Conservation (phyloP, 1,139 yeast species). For the Groenewaldozyma auringiensis region DNA sequence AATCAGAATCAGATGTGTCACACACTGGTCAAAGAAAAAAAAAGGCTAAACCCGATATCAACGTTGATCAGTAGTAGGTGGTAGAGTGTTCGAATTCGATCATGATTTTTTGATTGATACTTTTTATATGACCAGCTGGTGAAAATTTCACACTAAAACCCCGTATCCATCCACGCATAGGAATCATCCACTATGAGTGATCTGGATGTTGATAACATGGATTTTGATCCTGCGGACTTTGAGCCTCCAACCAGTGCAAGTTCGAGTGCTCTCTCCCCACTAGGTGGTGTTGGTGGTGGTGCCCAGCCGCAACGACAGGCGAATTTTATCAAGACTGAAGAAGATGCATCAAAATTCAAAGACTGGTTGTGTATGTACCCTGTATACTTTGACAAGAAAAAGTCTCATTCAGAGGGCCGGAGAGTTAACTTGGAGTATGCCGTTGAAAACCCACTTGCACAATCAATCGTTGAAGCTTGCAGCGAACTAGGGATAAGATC, state of each 20-base stretch:
- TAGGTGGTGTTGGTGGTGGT: background rate
- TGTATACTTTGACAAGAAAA: conserved; percentile 75
- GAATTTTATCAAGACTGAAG: conserved; percentile 2
- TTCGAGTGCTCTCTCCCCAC: background rate
- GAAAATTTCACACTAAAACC: too few species aligned
- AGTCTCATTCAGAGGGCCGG: conserved; percentile 77
- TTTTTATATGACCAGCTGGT: too few species aligned
- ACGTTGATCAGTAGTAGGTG: too few species aligned
- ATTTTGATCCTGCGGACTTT: conserved; percentile 85
- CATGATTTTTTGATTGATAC: too few species aligned
- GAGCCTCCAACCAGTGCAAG: conserved; percentile 47
- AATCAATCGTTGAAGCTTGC: conserved; percentile 62
- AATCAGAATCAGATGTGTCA: too few species aligned
- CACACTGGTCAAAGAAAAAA: too few species aligned
- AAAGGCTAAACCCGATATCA: too few species aligned
- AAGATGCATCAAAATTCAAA: conserved; percentile 52
- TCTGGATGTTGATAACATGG: conserved; percentile 85
- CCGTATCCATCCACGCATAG: too few species aligned
- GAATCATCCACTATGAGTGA: too few species aligned
- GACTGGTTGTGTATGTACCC: conserved; percentile 76
- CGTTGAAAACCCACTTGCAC: conserved; percentile 81
- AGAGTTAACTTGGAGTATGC: conserved; percentile 61
- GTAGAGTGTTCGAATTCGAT: too few species aligned
- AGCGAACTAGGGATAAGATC: conserved; percentile 36
- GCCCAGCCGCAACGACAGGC: background rate